Conservation (phyloP, 345 rosid genomes). For the Schrenkiella parvula region DNA sequence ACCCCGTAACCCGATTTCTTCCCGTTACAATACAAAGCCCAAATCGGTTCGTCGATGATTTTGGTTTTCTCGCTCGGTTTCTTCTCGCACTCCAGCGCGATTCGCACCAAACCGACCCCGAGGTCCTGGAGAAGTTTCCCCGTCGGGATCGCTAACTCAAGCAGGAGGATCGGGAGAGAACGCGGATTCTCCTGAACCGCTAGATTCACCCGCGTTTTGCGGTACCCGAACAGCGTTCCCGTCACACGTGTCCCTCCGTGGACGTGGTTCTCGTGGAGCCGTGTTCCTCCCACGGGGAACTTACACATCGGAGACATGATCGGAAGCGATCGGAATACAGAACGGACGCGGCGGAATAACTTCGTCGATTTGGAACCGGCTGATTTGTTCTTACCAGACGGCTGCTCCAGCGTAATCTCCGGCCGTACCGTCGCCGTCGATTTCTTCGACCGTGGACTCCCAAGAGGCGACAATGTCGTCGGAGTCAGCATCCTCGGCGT, state of each 20-base stretch:
- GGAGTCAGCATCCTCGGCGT: conserved; percentile 30
- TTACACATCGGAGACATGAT: conserved; percentile 54
- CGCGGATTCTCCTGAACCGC: conserved; percentile 74
- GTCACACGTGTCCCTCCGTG: conserved; percentile 79
- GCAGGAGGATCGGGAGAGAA: conserved; percentile 53
- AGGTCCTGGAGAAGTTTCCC: conserved; percentile 75
- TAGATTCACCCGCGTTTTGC: conserved; percentile 58
- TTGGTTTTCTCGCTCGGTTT: conserved; percentile 53
- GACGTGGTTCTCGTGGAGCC: conserved; percentile 50
- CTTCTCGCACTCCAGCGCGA: conserved; percentile 83
- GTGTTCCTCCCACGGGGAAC: conserved; percentile 37
- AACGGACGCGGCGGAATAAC: conserved; percentile 49
- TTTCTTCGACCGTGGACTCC: conserved; percentile 30
- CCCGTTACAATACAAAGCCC: conserved; percentile 76
- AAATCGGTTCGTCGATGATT: conserved; percentile 62
- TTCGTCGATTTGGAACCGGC: conserved; percentile 30
- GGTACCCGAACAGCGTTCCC: conserved; percentile 72
- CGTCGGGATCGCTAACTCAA: conserved; percentile 69
- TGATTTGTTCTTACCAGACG: conserved; percentile 24
- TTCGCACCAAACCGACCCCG: conserved; percentile 63
- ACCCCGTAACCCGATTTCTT: conserved; percentile 74
- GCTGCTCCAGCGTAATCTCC: conserved; percentile 31
- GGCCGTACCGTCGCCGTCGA: conserved; percentile 24
- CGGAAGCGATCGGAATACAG: conserved; percentile 60
- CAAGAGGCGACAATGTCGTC: conserved; percentile 31